Percentiles rank a stretch among this genome's conserved stretches.
These are phyloP conservation scores for Cokeromyces recurvatus DNA, from an alignment of 371 early-diverging fungal species.

Conservation along the genomic window DNA sequence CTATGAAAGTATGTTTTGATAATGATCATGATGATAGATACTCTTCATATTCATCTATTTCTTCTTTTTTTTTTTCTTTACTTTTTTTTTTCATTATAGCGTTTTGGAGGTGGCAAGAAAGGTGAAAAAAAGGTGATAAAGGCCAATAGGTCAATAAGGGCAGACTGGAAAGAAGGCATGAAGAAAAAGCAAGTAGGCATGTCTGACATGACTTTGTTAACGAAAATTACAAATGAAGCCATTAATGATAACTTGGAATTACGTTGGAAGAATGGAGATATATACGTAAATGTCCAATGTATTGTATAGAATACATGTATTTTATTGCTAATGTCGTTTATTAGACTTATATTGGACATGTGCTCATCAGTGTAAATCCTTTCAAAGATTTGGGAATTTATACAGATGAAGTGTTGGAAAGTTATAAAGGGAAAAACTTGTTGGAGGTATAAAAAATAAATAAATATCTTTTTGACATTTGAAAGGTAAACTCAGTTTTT, in stretches of 20 bases:
- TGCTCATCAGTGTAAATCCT: conserved; percentile 86
- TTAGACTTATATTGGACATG: conserved; percentile 87
- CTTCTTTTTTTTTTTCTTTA: too few species aligned
- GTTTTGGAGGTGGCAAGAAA: conserved; percentile 18
- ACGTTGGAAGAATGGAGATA: conserved; percentile 79
- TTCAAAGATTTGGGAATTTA: conserved; percentile 83
- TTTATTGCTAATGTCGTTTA: too few species aligned
- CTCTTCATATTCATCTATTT: too few species aligned
- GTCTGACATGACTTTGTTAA: conserved; percentile 83
- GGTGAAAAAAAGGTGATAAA: conserved; percentile 46
- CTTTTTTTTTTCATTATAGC: too few species aligned
- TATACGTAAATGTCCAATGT: conserved; percentile 55
- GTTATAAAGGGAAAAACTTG: conserved; percentile 80
- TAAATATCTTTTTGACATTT: too few species aligned
- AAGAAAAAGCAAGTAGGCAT: conserved; percentile 85
- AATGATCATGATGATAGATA: too few species aligned
- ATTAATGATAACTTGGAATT: conserved; percentile 84
- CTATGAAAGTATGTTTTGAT: too few species aligned
- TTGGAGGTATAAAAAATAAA: conserved; percentile 57
- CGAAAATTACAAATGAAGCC: conserved; percentile 81
- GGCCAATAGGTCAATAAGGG: conserved; percentile 58
- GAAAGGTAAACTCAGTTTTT: too few species aligned
- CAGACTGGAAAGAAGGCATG: conserved; percentile 79
- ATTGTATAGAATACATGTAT: background rate
- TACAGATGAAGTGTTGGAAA: conserved; percentile 64